phyloP scores from a whole-genome alignment of 208 protist genomes.

The Sergeia podlipaevii region DNA sequence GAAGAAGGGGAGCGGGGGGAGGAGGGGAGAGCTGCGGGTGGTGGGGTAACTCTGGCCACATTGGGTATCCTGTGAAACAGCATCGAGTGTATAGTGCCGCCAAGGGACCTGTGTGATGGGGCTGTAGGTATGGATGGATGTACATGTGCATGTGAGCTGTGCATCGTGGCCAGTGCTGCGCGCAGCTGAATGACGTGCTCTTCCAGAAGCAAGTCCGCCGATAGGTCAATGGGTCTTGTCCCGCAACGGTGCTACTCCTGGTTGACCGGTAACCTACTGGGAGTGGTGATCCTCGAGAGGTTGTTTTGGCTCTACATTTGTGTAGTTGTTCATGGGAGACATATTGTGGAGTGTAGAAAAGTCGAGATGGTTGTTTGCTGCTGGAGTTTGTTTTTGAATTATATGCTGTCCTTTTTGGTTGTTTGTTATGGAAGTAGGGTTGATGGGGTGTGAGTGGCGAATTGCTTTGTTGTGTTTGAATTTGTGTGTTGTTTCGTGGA shows the following conservation, averaged over 20 bases:
- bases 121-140: slow-evolving; percentile 2
- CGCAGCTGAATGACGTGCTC: no score
- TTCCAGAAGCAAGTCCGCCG: slow-evolving; percentile 34
- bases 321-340: background rate
- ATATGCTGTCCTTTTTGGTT: no score
- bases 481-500: no score
- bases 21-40: background rate
- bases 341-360: no score
- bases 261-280: background rate
- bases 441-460: no score
- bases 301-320: background rate
- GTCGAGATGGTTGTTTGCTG: background rate
- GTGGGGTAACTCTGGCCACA: slow-evolving; percentile 21
- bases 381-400: background rate
- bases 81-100: slow-evolving; percentile 26
- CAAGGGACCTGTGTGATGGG: slow-evolving; percentile 24
- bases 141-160: background rate
- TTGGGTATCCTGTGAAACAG: slow-evolving; percentile 33
- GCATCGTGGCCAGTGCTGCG: no score
- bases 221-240: slow-evolving; percentile 13
- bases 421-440: no score
- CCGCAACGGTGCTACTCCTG: slow-evolving; percentile 17
- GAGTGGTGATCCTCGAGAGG: background rate
- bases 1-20: background rate
- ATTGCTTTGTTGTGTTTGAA: no score